Evolutionary conservation across 352 stramenopile species (phyloP).

Genomic region (Phytophthora lateralis): DNA sequence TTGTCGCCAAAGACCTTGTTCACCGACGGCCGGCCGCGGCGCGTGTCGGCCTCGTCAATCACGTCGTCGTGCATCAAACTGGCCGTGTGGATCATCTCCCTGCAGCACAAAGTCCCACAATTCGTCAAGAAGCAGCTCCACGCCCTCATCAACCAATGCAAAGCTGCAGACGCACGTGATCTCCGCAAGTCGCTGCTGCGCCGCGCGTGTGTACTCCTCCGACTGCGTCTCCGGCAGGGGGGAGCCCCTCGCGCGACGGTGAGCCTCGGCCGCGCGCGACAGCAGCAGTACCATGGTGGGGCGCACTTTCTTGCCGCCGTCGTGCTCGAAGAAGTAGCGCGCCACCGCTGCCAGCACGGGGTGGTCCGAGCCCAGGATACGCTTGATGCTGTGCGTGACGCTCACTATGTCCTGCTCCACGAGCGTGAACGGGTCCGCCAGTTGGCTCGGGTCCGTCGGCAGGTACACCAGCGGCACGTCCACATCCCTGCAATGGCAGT

Average conservation of each 20-base stretch:
- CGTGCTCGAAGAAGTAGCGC: conserved; percentile 95
- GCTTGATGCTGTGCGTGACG: conserved; percentile 95
- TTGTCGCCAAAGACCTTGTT: conserved; percentile 99
- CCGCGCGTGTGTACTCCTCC: conserved; percentile 70
- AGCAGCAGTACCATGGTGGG: conserved; percentile 98
- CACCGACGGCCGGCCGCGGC: conserved; percentile 92
- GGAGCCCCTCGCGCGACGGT: conserved; percentile 48
- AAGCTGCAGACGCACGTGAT: conserved; percentile 69
- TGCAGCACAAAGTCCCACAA: conserved; percentile 19
- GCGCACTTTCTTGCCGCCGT: conserved; percentile 98
- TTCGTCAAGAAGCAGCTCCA: conserved; percentile 5
- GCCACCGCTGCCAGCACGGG: conserved; percentile 97
- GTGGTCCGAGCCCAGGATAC: conserved; percentile 96
- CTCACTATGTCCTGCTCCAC: conserved; percentile 91
- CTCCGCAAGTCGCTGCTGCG: conserved; percentile 82
- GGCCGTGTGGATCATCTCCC: conserved; percentile 99
- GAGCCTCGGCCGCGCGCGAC: conserved; percentile 89
- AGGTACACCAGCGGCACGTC: conserved; percentile 55
- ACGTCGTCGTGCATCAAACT: conserved; percentile 99
- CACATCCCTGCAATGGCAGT: conserved; percentile 24
- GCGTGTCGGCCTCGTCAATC: conserved; percentile 97
- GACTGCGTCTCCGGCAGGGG: conserved; percentile 64
- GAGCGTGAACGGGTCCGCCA: conserved; percentile 93
- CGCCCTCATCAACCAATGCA: not conserved
- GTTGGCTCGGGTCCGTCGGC: conserved; percentile 49